Percentiles rank a stretch among this genome's conserved stretches.
phyloP scores from a whole-genome alignment of 306 rosid species.

The Carpinus fangiana region DNA sequence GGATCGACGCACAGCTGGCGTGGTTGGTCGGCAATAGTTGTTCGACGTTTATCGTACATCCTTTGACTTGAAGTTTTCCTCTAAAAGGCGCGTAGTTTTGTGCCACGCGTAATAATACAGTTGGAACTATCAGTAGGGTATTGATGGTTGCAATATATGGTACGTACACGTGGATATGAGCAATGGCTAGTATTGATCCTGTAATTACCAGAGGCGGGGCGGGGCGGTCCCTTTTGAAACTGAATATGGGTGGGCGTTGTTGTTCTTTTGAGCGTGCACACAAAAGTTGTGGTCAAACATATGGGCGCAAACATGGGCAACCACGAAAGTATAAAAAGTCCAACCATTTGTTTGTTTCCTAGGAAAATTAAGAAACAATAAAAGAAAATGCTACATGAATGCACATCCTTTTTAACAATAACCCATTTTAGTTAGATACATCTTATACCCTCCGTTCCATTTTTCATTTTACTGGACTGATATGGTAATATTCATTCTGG shows the following conservation, averaged over 20 bases:
- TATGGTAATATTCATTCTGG: too few species aligned
- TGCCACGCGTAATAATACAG: constrained; percentile 15
- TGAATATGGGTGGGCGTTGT: constrained; percentile 30
- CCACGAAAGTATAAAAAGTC: not conserved
- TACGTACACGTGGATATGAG: constrained; percentile 26
- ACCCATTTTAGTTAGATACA: too few species aligned
- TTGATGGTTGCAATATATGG: not conserved
- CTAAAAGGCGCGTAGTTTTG: not conserved
- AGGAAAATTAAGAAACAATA: not conserved
- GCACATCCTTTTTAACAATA: too few species aligned
- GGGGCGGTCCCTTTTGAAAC: not conserved
- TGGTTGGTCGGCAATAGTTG: not conserved
- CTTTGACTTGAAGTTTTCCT: not conserved
- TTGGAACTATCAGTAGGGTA: constrained; percentile 8
- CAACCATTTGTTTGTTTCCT: not conserved
- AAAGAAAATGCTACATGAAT: too few species aligned
- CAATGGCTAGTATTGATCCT: not conserved
- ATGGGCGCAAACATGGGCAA: not conserved
- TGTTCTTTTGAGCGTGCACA: not conserved
- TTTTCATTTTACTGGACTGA: too few species aligned
- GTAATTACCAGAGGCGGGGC: constrained; percentile 11
- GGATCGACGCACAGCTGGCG: not conserved
- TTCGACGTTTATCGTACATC: not conserved
- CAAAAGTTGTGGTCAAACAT: not conserved
- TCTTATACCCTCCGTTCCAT: too few species aligned